Conservation (phyloP, 2,329 filamentous ascomycete species). For the Penicillium psychrosexuale region DNA sequence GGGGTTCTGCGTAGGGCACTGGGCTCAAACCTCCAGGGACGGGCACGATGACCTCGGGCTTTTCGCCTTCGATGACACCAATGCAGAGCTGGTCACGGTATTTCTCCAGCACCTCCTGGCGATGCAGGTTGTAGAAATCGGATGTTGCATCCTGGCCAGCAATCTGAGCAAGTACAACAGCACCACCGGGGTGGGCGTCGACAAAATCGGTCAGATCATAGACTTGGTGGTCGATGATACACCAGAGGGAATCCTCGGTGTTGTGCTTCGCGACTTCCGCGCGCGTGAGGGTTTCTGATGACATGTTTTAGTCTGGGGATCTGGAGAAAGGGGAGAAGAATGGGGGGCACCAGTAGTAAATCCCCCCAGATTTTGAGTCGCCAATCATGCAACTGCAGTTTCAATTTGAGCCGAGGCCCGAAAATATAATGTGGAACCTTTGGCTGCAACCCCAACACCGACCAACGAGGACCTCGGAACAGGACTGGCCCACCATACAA, state of each 20-base stretch:
- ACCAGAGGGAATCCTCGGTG: slow-evolving; percentile 72
- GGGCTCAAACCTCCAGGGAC: slow-evolving; percentile 68
- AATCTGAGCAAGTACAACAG: slow-evolving; percentile 74
- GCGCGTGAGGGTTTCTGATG: slow-evolving; percentile 41
- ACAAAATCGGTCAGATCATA: slow-evolving; percentile 84
- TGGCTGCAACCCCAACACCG: not conserved
- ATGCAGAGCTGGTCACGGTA: slow-evolving; percentile 70
- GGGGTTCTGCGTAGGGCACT: slow-evolving; percentile 80
- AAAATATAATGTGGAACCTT: slow-evolving; percentile 1
- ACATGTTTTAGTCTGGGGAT: slow-evolving; percentile 11
- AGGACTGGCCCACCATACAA: not conserved
- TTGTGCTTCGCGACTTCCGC: slow-evolving; percentile 71
- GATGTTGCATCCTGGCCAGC: slow-evolving; percentile 77
- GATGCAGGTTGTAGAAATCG: slow-evolving; percentile 88
- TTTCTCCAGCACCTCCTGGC: slow-evolving; percentile 82
- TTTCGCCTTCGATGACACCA: slow-evolving; percentile 72
- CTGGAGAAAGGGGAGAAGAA: not conserved
- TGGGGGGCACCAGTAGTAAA: not conserved
- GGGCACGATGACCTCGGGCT: slow-evolving; percentile 67
- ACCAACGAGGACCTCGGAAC: not conserved
- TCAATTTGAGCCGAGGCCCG: slow-evolving; percentile 21
- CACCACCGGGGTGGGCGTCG: slow-evolving; percentile 80
- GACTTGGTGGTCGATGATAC: slow-evolving; percentile 81
- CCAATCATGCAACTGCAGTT: slow-evolving; percentile 15
- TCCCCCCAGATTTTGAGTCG: slow-evolving; percentile 13